These are phyloP conservation scores for Fusarium foetens DNA, from an alignment of 2,329 filamentous ascomycete genomes.

Conservation along the genomic window DNA sequence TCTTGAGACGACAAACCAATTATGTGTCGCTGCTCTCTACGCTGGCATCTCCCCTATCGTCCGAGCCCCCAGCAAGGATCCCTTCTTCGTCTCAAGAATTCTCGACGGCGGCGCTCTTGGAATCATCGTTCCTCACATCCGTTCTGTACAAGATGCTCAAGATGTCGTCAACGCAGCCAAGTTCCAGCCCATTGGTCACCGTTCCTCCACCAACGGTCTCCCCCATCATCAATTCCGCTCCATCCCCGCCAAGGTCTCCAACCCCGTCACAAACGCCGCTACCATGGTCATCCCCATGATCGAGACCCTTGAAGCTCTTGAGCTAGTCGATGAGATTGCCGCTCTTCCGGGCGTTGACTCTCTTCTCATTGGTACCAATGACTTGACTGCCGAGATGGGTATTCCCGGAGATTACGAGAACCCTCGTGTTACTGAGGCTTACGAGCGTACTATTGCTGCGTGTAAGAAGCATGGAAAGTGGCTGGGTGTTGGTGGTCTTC, in stretches of 20 bases:
- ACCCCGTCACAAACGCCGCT: constrained; percentile 34
- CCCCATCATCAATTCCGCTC: constrained; percentile 37
- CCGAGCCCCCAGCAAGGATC: constrained; percentile 40
- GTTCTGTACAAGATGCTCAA: constrained; percentile 39
- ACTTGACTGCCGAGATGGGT: constrained; percentile 55
- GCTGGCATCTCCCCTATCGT: constrained; percentile 45
- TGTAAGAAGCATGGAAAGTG: constrained; percentile 53
- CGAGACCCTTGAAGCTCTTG: constrained; percentile 43
- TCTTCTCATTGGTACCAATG: constrained; percentile 57
- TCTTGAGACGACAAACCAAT: constrained; percentile 46
- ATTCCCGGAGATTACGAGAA: constrained; percentile 43
- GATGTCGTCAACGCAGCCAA: constrained; percentile 44
- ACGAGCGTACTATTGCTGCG: constrained; percentile 50
- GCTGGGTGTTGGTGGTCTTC: constrained; percentile 54
- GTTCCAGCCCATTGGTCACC: constrained; percentile 40
- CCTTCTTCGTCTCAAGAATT: constrained; percentile 43
- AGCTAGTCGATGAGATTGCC: constrained; percentile 47
- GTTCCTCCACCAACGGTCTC: constrained; percentile 39
- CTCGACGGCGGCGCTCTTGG: constrained; percentile 43
- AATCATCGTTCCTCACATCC: constrained; percentile 43
- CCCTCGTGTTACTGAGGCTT: constrained; percentile 35
- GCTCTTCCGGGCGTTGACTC: constrained; percentile 54
- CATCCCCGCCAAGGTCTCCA: constrained; percentile 35
- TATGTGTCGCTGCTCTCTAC: constrained; percentile 46
- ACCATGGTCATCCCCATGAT: constrained; percentile 46